phyloP scores from a whole-genome alignment of 1,139 yeast genomes.

The Pichia inconspicua region DNA sequence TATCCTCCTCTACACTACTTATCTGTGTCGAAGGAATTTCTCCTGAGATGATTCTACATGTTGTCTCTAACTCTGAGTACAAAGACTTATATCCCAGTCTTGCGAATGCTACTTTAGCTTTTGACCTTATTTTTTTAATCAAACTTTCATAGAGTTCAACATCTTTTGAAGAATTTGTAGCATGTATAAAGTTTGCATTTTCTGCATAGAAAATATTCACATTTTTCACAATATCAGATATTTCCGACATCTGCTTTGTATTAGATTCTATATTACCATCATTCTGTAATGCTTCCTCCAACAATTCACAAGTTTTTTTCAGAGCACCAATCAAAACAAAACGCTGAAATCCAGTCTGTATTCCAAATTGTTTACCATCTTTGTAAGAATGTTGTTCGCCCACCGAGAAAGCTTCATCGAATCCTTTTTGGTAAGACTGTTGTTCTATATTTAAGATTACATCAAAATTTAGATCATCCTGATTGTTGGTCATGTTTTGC shows the following conservation, averaged over 20 bases:
- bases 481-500: neutral
- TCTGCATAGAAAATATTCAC: conserved; percentile 16
- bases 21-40: conserved; percentile 19
- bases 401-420: conserved; percentile 39
- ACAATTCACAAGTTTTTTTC: conserved; percentile 31
- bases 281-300: conserved; percentile 24
- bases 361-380: conserved; percentile 51
- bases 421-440: conserved; percentile 40
- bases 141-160: conserved; percentile 21
- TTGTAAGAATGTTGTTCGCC: conserved; percentile 29
- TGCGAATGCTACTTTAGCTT: conserved; percentile 20
- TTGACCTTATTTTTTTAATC: conserved; percentile 20
- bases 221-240: conserved; percentile 6
- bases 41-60: conserved; percentile 19
- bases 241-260: conserved; percentile 2
- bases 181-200: conserved; percentile 10
- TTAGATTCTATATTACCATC: neutral
- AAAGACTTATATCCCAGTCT: conserved; percentile 18
- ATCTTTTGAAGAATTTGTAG: conserved; percentile 21
- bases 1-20: conserved; percentile 19
- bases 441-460: conserved; percentile 38
- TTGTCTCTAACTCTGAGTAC: conserved; percentile 18
- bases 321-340: conserved; percentile 44
- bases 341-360: conserved; percentile 53
- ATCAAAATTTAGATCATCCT: conserved; percentile 6